A percentile compares a stretch with the other conserved stretches of the same genome.
These are phyloP conservation scores for Dendrobium huoshanense DNA, from an alignment of 106 monocot species.

Conservation along the genomic window DNA sequence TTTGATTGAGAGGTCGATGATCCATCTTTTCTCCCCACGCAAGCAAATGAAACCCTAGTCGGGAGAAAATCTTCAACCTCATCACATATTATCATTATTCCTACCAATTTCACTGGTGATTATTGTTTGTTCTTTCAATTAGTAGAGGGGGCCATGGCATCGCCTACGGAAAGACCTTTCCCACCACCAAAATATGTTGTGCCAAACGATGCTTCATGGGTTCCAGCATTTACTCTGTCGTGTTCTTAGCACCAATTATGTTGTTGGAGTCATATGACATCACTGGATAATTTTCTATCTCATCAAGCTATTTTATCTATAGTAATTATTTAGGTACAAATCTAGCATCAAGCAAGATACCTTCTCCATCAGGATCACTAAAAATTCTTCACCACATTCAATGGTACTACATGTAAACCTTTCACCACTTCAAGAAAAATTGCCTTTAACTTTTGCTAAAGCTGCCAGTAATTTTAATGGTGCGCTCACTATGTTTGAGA, in stretches of 20 bases:
- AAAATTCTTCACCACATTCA: too few relatives aligned
- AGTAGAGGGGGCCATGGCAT: conserved; percentile 21
- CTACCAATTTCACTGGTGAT: not conserved
- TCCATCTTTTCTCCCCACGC: not conserved
- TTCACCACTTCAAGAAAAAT: too few relatives aligned
- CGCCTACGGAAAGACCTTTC: conserved; percentile 10
- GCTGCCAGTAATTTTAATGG: conserved; percentile 75
- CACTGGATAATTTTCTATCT: not conserved
- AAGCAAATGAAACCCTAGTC: not conserved
- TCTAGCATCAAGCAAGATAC: too few relatives aligned
- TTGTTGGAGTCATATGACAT: conserved; percentile 12
- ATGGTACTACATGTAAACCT: too few relatives aligned
- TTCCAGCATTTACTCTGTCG: conserved; percentile 16
- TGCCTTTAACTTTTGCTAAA: too few relatives aligned
- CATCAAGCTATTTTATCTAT: too few relatives aligned
- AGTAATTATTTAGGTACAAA: too few relatives aligned
- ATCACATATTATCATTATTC: not conserved
- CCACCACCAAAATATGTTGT: conserved; percentile 5
- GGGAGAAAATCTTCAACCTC: not conserved
- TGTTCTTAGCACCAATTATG: conserved; percentile 14
- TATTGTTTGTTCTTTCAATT: conserved; percentile 12
- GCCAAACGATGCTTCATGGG: conserved; percentile 9
- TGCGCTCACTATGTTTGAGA: conserved; percentile 68
- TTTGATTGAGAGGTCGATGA: not conserved
- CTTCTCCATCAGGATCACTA: too few relatives aligned